phyloP scores from a whole-genome alignment of 345 rosid species.

The Syzygium grande region DNA sequence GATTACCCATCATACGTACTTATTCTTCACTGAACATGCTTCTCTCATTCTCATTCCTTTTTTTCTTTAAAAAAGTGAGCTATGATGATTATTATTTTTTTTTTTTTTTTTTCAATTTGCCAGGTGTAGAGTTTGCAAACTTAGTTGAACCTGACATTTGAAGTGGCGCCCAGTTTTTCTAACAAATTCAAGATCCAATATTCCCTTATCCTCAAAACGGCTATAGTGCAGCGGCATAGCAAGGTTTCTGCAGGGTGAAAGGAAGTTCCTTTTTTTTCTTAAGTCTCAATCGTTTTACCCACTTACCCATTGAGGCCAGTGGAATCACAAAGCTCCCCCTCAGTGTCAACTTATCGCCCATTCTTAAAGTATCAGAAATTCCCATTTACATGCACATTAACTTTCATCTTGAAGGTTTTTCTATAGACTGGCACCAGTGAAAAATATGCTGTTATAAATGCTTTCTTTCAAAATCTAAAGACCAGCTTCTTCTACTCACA shows the following conservation, averaged over 20 bases:
- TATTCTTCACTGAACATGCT: not conserved
- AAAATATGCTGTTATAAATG: not conserved
- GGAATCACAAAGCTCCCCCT: constrained; percentile 26
- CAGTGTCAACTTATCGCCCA: constrained; percentile 28
- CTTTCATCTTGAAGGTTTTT: not conserved
- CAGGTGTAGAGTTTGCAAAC: constrained; percentile 56
- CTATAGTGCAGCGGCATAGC: not conserved
- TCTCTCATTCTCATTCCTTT: not conserved
- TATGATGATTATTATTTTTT: not conserved
- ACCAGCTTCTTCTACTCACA: not conserved
- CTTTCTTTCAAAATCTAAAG: not conserved
- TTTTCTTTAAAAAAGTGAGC: not conserved
- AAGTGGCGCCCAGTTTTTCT: not conserved
- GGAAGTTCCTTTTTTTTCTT: not conserved
- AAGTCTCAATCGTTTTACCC: not conserved
- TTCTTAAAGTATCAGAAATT: constrained; percentile 11
- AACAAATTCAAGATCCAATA: not conserved
- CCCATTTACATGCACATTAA: not conserved
- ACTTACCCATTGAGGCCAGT: constrained; percentile 34
- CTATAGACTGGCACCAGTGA: not conserved
- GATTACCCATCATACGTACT: not conserved
- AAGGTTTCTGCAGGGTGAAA: not conserved
- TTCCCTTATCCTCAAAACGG: not conserved
- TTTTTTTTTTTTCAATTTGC: constrained; percentile 4
- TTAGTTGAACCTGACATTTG: constrained; percentile 20